Base-by-base conservation (phyloP, 2,329 filamentous ascomycete species). In the Clarireedia homoeocarpa region DNA sequence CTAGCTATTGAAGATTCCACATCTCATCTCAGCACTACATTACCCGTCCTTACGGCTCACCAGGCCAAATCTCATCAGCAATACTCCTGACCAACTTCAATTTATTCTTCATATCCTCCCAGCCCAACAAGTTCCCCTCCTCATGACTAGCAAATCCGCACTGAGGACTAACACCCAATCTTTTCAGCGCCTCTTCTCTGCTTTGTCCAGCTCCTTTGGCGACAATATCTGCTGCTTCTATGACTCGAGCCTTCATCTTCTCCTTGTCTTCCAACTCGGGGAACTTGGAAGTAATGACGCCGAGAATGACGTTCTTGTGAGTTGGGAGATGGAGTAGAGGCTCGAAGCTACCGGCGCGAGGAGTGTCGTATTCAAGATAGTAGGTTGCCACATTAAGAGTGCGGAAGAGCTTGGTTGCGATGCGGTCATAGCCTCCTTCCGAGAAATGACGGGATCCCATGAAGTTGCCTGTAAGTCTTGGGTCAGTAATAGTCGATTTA, bases 41-140 rank as follows among this genome's bases (percentile, higher is more conserved):
- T 2, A 27, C 26, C 5, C 26, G 7, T 27, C 26, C 26, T 27
- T 10, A 34, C 30, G 30, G 30, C 30, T 64, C 49, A 6, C 60
- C 63, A 24, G 58, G 69, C 88, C 87, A 91, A 57, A 91, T 79
- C 65, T 85, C 81, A 66, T 90, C 80, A 3, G 88, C 86, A 65
- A 91, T 82, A 63, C 82, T 76, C 61, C 86, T 79, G 17, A 91
- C 85, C 52, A 91, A 72, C 62, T 79, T 75, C 65, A 91, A 71
- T 75, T 91, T 91, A 70, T 79, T 82, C 72, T 81, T 81, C 83
- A 91, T 85, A 59, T 88, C 86, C 47, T 88, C 80, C 60, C 82
- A 75, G 20, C 77, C 79, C 53, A 91, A 74, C 14, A 82, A 78
- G 67, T 91, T 90, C 0, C 87, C 88, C 64, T 63, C 61, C 38